A percentile compares a stretch with the other conserved stretches of the same genome.
phyloP scores from a whole-genome alignment of 2,329 filamentous ascomycete species.

The Fusarium lateritium region DNA sequence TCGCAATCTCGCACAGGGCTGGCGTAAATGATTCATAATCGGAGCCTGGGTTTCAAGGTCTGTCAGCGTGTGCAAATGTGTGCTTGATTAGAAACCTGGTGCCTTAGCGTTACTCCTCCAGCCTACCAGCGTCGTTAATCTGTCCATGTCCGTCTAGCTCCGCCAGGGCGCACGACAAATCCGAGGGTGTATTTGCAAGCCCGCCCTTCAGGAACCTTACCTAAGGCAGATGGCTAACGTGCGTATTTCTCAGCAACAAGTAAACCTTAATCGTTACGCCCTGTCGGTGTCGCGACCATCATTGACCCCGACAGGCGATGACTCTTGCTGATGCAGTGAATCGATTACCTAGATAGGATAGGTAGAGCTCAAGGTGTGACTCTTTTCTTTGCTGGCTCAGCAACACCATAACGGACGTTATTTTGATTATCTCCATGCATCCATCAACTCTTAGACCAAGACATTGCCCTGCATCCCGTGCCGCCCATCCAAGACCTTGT shows the following conservation, averaged over 20 bases:
- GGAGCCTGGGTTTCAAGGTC: constrained; percentile 29
- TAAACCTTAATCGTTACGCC: constrained; percentile 38
- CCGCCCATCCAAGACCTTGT: constrained; percentile 15
- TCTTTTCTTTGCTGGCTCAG: constrained; percentile 27
- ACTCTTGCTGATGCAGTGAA: constrained; percentile 31
- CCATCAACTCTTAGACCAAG: constrained; percentile 26
- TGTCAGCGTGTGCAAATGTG: constrained; percentile 29
- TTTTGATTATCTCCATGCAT: constrained; percentile 25
- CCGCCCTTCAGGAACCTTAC: constrained; percentile 23
- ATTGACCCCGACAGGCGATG: constrained; percentile 33
- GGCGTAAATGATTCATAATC: constrained; percentile 46
- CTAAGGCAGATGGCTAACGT: constrained; percentile 18
- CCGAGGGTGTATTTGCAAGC: constrained; percentile 39
- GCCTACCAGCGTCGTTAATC: constrained; percentile 28
- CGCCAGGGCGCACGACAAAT: constrained; percentile 32
- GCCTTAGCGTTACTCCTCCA: constrained; percentile 26
- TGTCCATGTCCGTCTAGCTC: constrained; percentile 38
- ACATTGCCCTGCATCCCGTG: constrained; percentile 42
- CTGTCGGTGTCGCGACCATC: constrained; percentile 33
- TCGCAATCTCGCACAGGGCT: constrained; percentile 42
- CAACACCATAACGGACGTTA: constrained; percentile 6
- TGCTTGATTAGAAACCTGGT: constrained; percentile 43
- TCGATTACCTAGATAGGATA: constrained; percentile 27
- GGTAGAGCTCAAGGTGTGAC: constrained; percentile 24
- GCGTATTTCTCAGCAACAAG: constrained; percentile 41